Evolutionary conservation across 106 monocot species (phyloP).

Genomic region (Acanthochlamys bracteata): DNA sequence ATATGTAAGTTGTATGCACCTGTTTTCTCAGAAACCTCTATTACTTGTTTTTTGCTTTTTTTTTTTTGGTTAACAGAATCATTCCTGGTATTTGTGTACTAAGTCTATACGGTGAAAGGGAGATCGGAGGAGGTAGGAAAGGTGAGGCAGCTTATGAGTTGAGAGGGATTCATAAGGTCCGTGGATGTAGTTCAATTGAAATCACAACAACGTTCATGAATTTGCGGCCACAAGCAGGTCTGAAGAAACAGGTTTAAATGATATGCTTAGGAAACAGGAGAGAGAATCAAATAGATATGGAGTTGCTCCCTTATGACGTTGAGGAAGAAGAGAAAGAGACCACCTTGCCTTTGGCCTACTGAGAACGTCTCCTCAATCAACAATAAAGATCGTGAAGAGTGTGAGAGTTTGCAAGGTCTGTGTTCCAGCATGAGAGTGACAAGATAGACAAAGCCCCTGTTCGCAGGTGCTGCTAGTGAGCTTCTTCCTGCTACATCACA

Average conservation of each 20-base stretch:
- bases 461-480: constrained; percentile 41
- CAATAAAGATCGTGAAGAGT: constrained; percentile 27
- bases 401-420: constrained; percentile 22
- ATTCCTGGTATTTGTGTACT: too few relatives aligned
- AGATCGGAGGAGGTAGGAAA: constrained; percentile 39
- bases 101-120: neutral
- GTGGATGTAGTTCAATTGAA: constrained; percentile 49
- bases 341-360: constrained; percentile 23
- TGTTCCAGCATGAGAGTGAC: constrained; percentile 11
- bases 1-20: neutral
- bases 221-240: constrained; percentile 12
- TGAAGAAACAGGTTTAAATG: constrained; percentile 11
- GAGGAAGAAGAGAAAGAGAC: constrained; percentile 31
- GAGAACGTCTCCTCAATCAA: constrained; percentile 6
- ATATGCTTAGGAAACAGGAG: constrained; percentile 12
- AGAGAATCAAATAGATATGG: constrained; percentile 12
- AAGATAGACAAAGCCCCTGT: constrained; percentile 41
- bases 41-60: neutral
- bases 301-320: constrained; percentile 24
- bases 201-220: constrained; percentile 25
- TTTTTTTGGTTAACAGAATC: neutral
- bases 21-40: constrained; percentile 19
- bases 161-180: constrained; percentile 23
- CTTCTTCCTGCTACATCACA: constrained; percentile 40
- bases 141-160: constrained; percentile 31